Conservation (phyloP, 1,284 basidiomycete species). For the Leccinum subrobustum region DNA sequence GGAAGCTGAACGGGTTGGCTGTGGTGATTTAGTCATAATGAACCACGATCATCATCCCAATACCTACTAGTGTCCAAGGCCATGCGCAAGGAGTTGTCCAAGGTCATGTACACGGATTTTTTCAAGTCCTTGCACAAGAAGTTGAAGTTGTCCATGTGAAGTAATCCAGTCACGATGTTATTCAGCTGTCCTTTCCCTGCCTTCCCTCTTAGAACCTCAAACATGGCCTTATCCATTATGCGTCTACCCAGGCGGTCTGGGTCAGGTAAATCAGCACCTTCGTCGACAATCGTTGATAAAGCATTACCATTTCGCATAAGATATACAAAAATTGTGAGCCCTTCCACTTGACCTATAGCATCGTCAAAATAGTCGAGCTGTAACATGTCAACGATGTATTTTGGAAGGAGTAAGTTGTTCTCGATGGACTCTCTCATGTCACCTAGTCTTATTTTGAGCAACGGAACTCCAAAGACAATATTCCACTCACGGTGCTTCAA, state of each 20-base stretch:
- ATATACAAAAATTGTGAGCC: constrained; percentile 6
- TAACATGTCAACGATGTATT: constrained; percentile 12
- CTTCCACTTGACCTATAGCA: too few species aligned
- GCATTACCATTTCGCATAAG: constrained; percentile 15
- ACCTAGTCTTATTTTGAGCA: background rate
- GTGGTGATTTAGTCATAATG: too few species aligned
- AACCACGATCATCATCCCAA: too few species aligned
- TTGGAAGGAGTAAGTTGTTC: background rate
- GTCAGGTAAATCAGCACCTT: background rate
- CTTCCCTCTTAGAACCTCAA: constrained; percentile 17
- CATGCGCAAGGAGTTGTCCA: too few species aligned
- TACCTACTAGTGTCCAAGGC: too few species aligned
- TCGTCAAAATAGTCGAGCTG: constrained; percentile 13
- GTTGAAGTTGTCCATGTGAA: too few species aligned
- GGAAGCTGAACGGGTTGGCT: background rate
- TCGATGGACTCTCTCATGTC: constrained; percentile 15
- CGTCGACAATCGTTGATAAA: too few species aligned
- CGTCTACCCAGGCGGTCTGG: background rate
- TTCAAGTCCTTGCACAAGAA: too few species aligned
- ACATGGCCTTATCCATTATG: background rate
- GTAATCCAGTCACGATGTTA: too few species aligned
- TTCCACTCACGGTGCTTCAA: too few species aligned
- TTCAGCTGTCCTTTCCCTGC: constrained; percentile 7
- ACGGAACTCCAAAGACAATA: too few species aligned
- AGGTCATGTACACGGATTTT: too few species aligned